Percentiles rank a stretch among this genome's conserved stretches.
These are phyloP conservation scores for Macrolepiota dolichaula DNA, from an alignment of 768 basidiomycete species.

Conservation along the genomic window DNA sequence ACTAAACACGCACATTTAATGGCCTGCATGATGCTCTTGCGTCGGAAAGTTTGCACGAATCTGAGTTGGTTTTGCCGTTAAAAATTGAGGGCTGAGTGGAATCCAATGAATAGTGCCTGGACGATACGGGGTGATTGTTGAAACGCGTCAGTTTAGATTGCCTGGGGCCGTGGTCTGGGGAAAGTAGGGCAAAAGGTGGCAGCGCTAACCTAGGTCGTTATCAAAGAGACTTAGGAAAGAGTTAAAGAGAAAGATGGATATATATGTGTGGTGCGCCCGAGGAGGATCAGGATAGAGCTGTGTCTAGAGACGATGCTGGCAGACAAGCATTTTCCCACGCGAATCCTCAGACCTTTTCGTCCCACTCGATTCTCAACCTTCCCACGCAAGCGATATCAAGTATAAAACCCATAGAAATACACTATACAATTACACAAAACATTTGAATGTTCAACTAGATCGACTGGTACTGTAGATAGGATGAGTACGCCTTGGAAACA, in stretches of 20 bases:
- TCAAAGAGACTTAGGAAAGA: background rate
- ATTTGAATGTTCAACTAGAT: slow-evolving; percentile 3
- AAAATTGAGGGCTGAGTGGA: slow-evolving; percentile 1
- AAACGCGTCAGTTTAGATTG: background rate
- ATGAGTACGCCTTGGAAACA: background rate
- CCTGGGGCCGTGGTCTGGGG: background rate
- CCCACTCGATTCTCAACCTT: background rate
- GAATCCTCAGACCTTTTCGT: background rate
- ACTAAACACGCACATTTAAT: slow-evolving; percentile 73
- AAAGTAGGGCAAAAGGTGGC: background rate
- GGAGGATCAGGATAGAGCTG: slow-evolving; percentile 9
- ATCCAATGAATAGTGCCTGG: slow-evolving; percentile 7
- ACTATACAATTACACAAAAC: slow-evolving; percentile 12
- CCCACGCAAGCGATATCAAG: slow-evolving; percentile 5
- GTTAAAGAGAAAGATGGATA: background rate
- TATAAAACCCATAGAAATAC: background rate
- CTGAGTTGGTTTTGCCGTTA: background rate
- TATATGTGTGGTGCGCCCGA: slow-evolving; percentile 1
- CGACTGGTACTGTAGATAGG: slow-evolving; percentile 2
- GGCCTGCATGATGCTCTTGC: slow-evolving; percentile 67
- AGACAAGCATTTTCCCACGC: slow-evolving; percentile 10
- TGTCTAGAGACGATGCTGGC: slow-evolving; percentile 10
- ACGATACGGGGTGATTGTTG: slow-evolving; percentile 5
- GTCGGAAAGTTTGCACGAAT: background rate
- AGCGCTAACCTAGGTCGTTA: slow-evolving; percentile 7